Base-by-base conservation (phyloP, 169 alveolate species). In the Miamiensis avidus region DNA sequence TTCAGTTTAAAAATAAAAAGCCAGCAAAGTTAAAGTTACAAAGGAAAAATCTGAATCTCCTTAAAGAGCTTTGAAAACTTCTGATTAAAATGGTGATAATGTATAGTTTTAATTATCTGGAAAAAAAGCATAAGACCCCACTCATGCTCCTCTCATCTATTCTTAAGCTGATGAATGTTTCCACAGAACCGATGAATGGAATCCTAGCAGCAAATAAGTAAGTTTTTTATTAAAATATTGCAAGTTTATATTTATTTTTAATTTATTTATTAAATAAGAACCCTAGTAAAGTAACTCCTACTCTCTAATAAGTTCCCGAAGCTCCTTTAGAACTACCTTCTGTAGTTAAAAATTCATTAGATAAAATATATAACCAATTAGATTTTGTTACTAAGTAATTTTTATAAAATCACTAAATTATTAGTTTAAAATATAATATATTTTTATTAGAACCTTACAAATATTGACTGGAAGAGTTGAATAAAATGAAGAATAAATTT, bases 301-400 rank as follows among this genome's bases (percentile, higher is more conserved):
- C 69, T 49, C 20, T 49, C 4, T 49, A 49, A 49, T 49, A 49
- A 20, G 20, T 49, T 4, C 27, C 30, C 25, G 29, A 82, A 82
- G 82, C 33, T 1, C 69, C 69, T 49, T n/a, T n/a, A n/a, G 87
- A 82, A 26, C 65, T 82, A 0, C 87, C 87, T 29, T 15, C 28
- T 4, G 82, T 74, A n/a, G 87, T 82, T 34, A 34, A 74, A 20
- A 32, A 75, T 4, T 49, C 74, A 33, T 82, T 82, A 74, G 87
- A 82, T 75, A 82, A 82, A 33, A 82, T 82, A 1, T 65, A 65
- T 34, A 75, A 75, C 0, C 74, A 82, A 31, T 74, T 82, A 15
- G 87, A 82, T 34, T 82, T 82, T 26, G 75, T 82, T 74, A 82
- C 87, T 30, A 82, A 77, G 86, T 82, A 65, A 29, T 72, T 31